Base-by-base conservation (phyloP, 208 protist genomes). In the Acanthamoeba royreba region DNA sequence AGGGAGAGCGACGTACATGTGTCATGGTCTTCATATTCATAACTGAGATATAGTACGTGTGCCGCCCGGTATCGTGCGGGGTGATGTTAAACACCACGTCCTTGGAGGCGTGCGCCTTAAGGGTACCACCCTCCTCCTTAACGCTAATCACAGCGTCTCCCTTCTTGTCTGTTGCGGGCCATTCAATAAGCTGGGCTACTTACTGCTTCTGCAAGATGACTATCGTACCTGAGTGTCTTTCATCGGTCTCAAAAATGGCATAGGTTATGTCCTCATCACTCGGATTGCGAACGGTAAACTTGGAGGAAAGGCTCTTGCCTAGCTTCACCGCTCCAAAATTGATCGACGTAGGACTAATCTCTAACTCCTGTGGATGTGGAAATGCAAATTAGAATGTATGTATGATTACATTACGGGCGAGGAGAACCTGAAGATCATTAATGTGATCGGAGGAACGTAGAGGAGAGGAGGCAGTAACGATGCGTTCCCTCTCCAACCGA, bases 271-370 rank as follows among this genome's bases (percentile, higher is more conserved):
- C 72, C 55, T 87, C n/a, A 4, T 61, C 94, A n/a, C 52, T 94
- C 63, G 93, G 88, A 53, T 95, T 95, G 25, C 35, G 38, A 46
- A 95, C 7, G 40, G 53, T 63, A 43, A 95, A 94, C 90, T 93
- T 93, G 66, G 93, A 95, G 33, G 72, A 17, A 43, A 95, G 74
- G 31, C 88, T 89, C 49, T 95, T 93, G 46, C 85, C 89, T 19
- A 95, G 40, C 90, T 93, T 90, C 47, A 95, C 58, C 43, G 89
- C 94, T 53, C 94, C 94, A 25, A 95, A 83, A 40, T 95, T 93
- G 15, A 95, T 46, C 42, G 81, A 89, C 25, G 40, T 25, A 25
- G 94, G 94, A 15, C 61, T 66, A 17, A 94, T 35, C 19, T 92
- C 91, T 0, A 95, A 42, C 61, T 89, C 69, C 28, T 88, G 31